Conservation (phyloP, 169 alveolate genomes). For the Cryptosporidium canis region DNA sequence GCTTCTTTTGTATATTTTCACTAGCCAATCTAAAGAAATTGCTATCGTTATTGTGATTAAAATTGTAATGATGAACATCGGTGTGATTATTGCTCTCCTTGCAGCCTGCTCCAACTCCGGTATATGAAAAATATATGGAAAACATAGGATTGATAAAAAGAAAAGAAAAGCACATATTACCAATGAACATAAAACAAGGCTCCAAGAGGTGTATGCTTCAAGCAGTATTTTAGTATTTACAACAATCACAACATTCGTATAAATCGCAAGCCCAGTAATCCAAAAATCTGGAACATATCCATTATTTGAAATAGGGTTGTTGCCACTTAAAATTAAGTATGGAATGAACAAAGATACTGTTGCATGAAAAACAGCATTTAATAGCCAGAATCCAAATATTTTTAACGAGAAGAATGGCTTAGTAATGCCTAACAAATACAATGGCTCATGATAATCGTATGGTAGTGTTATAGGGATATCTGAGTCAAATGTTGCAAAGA, state of each 20-base stretch:
- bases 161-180: conserved; percentile 24
- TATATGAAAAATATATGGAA: conserved; percentile 43
- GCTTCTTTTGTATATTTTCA: conserved; percentile 58
- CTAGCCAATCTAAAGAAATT: conserved; percentile 58
- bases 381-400: conserved; percentile 28
- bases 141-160: conserved; percentile 15
- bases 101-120: conserved; percentile 64
- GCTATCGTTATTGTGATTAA: conserved; percentile 35
- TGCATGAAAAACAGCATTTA: conserved; percentile 47
- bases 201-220: conserved; percentile 68
- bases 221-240: conserved; percentile 82
- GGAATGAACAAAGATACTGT: conserved; percentile 43
- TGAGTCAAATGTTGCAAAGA: conserved; percentile 85
- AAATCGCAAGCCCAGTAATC: conserved; percentile 80
- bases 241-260: conserved; percentile 77
- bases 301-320: conserved; percentile 50
- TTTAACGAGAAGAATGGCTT: conserved; percentile 36
- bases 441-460: conserved; percentile 64
- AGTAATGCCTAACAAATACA: conserved; percentile 52
- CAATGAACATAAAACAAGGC: conserved; percentile 37
- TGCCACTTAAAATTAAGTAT: conserved; percentile 45
- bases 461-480: conserved; percentile 77
- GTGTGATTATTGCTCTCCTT: conserved; percentile 44
- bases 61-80: conserved; percentile 61
- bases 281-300: conserved; percentile 74